A percentile compares a stretch with the other conserved stretches of the same genome.
phyloP scores from a whole-genome alignment of 129 eudicot species.

The Tagetes patula region DNA sequence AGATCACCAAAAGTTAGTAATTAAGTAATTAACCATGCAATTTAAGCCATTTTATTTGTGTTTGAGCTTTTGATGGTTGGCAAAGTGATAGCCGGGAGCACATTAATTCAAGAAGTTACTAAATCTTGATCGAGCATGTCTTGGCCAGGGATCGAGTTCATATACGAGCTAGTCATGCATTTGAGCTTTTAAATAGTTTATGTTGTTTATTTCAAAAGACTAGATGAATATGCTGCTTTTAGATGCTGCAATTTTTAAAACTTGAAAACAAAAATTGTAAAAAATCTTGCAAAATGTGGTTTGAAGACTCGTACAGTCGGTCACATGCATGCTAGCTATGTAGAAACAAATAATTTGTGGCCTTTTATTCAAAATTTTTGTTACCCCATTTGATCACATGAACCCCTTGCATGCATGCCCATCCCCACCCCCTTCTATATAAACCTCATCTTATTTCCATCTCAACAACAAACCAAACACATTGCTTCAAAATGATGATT shows the following conservation, averaged over 20 bases:
- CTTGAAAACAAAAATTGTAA: conserved; percentile 2
- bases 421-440: conserved; percentile 42
- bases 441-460: conserved; percentile 27
- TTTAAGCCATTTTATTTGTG: not conserved
- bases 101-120: not conserved
- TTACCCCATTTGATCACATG: conserved; percentile 34
- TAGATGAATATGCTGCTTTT: conserved; percentile 10
- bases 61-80: not conserved
- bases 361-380: conserved; percentile 20
- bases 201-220: no score
- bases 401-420: conserved; percentile 47
- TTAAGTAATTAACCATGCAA: not conserved
- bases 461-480: not conserved
- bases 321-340: conserved; percentile 38
- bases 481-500: conserved; percentile 35
- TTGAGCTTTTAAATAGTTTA: no score
- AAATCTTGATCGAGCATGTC: not conserved
- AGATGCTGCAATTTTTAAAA: conserved; percentile 10
- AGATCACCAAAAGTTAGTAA: no score
- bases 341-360: conserved; percentile 39
- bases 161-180: no score
- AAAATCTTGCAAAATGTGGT: conserved; percentile 13
- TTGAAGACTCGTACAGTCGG: conserved; percentile 26
- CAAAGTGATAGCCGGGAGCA: not conserved
- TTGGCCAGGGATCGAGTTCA: not conserved